Percentiles rank a stretch among this genome's conserved stretches.
Evolutionary conservation across 164 flowering plant genomes (phyloP).

Genomic region (Vitis riparia): DNA sequence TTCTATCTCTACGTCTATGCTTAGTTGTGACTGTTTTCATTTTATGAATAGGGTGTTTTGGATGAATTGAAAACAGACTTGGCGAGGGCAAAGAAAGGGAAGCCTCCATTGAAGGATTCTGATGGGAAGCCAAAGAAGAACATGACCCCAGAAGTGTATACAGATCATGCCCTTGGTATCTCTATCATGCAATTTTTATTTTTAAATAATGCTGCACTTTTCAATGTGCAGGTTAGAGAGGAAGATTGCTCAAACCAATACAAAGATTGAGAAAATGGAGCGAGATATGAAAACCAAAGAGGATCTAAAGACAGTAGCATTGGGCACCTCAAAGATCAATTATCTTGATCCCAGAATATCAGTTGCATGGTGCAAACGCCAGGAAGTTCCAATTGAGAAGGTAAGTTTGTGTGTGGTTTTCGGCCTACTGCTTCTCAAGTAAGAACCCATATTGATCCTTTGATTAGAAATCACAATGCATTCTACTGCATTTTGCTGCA

Average conservation of each 20-base stretch:
- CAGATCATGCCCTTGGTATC: conserved; percentile 1
- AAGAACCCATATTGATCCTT: neutral
- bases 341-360: conserved; percentile 96
- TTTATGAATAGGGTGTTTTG: conserved; percentile 43
- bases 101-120: conserved; percentile 76
- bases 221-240: conserved; percentile 57
- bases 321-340: conserved; percentile 96
- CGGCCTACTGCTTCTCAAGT: neutral
- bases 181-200: neutral
- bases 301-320: conserved; percentile 87
- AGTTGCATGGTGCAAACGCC: conserved; percentile 99
- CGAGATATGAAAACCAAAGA: conserved; percentile 75
- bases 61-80: conserved; percentile 70
- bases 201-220: neutral
- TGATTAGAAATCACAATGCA: neutral
- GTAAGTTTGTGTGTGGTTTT: conserved; percentile 32
- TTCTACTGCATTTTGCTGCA: neutral
- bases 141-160: conserved; percentile 81
- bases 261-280: conserved; percentile 82
- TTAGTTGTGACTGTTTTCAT: neutral
- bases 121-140: conserved; percentile 83
- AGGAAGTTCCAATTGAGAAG: conserved; percentile 98
- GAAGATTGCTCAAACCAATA: conserved; percentile 71
- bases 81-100: conserved; percentile 86
- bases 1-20: neutral